phyloP scores from a whole-genome alignment of 129 eudicot genomes.

The Ambrosia trifida region DNA sequence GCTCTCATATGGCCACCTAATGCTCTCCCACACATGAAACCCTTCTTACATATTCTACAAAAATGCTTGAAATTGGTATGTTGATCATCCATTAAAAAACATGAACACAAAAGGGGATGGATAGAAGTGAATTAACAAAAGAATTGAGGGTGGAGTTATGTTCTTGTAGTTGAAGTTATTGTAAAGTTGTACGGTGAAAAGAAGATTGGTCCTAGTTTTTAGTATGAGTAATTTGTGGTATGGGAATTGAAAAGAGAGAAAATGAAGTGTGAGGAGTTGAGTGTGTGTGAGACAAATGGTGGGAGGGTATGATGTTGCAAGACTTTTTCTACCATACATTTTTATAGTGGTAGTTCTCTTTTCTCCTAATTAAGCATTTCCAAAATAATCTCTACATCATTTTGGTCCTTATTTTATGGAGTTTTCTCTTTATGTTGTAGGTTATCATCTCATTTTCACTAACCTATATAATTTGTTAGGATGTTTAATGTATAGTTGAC shows the following conservation, averaged over 20 bases:
- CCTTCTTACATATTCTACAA: conserved; percentile 85
- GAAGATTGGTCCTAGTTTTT: conserved; percentile 71
- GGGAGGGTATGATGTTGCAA: conserved; percentile 37
- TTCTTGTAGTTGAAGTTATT: conserved; percentile 64
- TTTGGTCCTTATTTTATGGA: too few relatives aligned
- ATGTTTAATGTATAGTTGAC: too few relatives aligned
- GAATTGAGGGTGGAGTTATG: conserved; percentile 43
- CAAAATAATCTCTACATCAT: neutral
- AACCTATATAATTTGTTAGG: neutral
- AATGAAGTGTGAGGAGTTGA: conserved; percentile 45
- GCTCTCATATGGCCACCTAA: conserved; percentile 95
- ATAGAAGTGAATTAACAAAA: conserved; percentile 22
- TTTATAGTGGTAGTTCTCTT: conserved; percentile 21
- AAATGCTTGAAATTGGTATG: conserved; percentile 67
- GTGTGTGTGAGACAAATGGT: conserved; percentile 64
- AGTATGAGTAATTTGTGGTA: conserved; percentile 63
- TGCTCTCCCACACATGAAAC: conserved; percentile 96
- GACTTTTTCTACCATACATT: conserved; percentile 45
- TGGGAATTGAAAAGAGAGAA: conserved; percentile 34
- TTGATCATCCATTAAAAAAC: conserved; percentile 63
- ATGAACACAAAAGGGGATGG: neutral
- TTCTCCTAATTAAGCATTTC: neutral
- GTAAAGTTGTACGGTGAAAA: conserved; percentile 58
- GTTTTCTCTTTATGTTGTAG: neutral
- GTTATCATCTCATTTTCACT: neutral